phyloP scores from a whole-genome alignment of 345 rosid species.

The Eucalyptus fibrosa region DNA sequence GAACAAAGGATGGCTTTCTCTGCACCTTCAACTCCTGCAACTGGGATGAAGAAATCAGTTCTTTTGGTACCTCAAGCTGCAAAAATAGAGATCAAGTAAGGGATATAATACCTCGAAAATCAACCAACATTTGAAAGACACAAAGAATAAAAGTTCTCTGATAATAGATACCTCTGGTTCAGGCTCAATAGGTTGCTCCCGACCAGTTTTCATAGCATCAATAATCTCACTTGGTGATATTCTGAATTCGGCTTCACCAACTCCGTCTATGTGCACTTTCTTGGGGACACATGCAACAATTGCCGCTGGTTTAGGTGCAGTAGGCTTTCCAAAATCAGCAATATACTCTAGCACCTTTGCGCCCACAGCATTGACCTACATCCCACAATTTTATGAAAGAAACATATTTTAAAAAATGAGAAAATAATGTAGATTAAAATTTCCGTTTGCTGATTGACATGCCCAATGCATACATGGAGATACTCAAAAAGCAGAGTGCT shows the following conservation, averaged over 20 bases:
- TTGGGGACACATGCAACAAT: conserved; percentile 97
- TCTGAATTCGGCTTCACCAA: conserved; percentile 82
- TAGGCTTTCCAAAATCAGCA: conserved; percentile 87
- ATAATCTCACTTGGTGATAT: conserved; percentile 60
- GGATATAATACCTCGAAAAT: background rate
- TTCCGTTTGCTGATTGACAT: background rate
- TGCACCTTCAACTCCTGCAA: conserved; percentile 59
- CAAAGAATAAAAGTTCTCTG: background rate
- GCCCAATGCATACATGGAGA: background rate
- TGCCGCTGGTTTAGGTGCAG: conserved; percentile 94
- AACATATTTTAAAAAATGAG: background rate
- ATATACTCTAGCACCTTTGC: conserved; percentile 84
- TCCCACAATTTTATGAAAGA: background rate
- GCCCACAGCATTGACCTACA: conserved; percentile 84
- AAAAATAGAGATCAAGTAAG: conserved; percentile 1
- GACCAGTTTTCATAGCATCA: conserved; percentile 64
- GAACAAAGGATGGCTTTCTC: conserved; percentile 52
- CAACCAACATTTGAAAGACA: background rate
- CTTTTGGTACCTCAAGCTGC: conserved; percentile 99
- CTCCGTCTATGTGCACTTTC: conserved; percentile 67
- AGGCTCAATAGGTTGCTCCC: conserved; percentile 81
- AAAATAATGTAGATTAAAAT: background rate
- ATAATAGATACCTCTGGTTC: conserved; percentile 78
- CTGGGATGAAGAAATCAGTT: conserved; percentile 53
- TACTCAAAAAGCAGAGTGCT: background rate